Percentiles rank a stretch among this genome's conserved stretches.
Conservation (phyloP, 768 basidiomycete species). For the Kwoniella dejecticola region DNA sequence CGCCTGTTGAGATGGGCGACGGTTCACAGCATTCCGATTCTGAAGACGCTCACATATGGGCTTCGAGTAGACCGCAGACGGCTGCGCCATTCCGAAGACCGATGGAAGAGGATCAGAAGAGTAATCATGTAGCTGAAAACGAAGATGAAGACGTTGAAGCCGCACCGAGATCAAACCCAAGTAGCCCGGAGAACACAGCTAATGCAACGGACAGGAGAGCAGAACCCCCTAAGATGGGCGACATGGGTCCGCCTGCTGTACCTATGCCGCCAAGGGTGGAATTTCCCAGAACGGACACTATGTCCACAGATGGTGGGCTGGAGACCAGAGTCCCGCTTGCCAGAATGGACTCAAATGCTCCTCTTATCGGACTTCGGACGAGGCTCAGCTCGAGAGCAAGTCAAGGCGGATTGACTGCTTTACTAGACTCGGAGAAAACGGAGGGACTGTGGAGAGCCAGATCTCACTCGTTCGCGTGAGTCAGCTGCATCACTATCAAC, state of each 20-base stretch:
- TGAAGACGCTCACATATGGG: slow-evolving; percentile 40
- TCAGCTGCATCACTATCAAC: slow-evolving; percentile 27
- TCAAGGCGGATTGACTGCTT: slow-evolving; percentile 46
- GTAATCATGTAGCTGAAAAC: slow-evolving; percentile 13
- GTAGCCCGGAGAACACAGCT: not conserved
- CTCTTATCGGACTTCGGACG: slow-evolving; percentile 41
- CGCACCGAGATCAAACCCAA: not conserved
- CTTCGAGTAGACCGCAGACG: slow-evolving; percentile 36
- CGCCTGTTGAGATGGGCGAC: slow-evolving; percentile 25
- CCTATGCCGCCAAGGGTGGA: slow-evolving; percentile 17
- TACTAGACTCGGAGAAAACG: slow-evolving; percentile 42
- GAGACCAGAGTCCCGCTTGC: slow-evolving; percentile 22
- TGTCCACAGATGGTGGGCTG: slow-evolving; percentile 37
- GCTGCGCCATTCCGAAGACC: slow-evolving; percentile 57
- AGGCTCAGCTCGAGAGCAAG: slow-evolving; percentile 43
- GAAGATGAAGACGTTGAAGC: not conserved
- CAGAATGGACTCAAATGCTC: slow-evolving; percentile 35
- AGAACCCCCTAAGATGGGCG: slow-evolving; percentile 8
- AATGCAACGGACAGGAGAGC: slow-evolving; percentile 4
- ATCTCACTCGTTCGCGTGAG: slow-evolving; percentile 86
- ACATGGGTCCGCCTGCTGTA: slow-evolving; percentile 18
- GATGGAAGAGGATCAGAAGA: slow-evolving; percentile 55
- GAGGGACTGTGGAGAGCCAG: slow-evolving; percentile 71
- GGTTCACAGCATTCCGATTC: slow-evolving; percentile 36
- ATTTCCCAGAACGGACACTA: slow-evolving; percentile 40